Evolutionary conservation across 768 basidiomycete genomes (phyloP).

Genomic region (Tricholoma matsutake): DNA sequence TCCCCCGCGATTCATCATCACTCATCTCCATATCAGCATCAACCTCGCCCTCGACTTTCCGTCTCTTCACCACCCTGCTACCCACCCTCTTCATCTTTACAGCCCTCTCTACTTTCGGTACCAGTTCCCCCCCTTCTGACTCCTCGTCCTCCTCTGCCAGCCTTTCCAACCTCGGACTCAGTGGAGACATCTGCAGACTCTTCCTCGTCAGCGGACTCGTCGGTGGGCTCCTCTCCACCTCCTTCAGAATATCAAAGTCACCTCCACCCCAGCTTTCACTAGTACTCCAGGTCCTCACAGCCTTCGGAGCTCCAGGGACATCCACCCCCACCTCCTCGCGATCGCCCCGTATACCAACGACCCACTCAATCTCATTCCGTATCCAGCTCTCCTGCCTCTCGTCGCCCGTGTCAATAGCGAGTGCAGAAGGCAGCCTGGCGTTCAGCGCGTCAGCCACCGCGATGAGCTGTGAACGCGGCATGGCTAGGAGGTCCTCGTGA

Average conservation of each 20-base stretch:
- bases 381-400: slow-evolving; percentile 41
- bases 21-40: slow-evolving; percentile 10
- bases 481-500: slow-evolving; percentile 67
- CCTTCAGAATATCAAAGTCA: slow-evolving; percentile 8
- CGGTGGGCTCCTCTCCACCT: slow-evolving; percentile 27
- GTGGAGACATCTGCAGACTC: slow-evolving; percentile 12
- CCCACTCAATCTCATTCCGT: slow-evolving; percentile 51
- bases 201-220: slow-evolving; percentile 24
- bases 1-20: slow-evolving; percentile 5
- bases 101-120: not conserved
- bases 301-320: slow-evolving; percentile 37
- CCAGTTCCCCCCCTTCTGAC: not conserved
- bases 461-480: slow-evolving; percentile 54
- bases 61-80: slow-evolving; percentile 23
- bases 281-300: slow-evolving; percentile 17
- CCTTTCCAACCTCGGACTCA: slow-evolving; percentile 26
- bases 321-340: slow-evolving; percentile 8
- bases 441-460: slow-evolving; percentile 55
- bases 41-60: slow-evolving; percentile 18
- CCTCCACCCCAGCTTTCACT: slow-evolving; percentile 5
- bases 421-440: slow-evolving; percentile 45
- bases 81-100: slow-evolving; percentile 5
- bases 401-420: slow-evolving; percentile 47
- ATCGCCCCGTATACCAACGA: slow-evolving; percentile 53
- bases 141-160: slow-evolving; percentile 31